Evolutionary conservation across 768 basidiomycete species (phyloP).

Genomic region (Suillus luteus): DNA sequence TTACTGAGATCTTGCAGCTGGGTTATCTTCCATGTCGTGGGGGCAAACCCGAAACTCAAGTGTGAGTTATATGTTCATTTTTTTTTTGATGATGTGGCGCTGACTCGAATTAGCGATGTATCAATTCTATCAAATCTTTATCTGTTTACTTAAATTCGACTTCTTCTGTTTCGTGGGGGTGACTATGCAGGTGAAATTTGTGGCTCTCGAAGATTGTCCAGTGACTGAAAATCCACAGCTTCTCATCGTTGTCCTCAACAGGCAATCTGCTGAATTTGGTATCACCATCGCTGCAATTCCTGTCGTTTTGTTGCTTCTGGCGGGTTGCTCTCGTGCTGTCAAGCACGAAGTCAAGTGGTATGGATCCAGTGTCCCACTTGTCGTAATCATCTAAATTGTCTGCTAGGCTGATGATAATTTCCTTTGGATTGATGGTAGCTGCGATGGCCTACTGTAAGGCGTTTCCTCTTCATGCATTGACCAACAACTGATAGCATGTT

Average conservation of each 20-base stretch:
- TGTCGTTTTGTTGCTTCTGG: constrained; percentile 66
- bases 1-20: constrained; percentile 50
- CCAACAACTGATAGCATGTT: constrained; percentile 1
- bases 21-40: constrained; percentile 90
- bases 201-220: not conserved
- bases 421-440: constrained; percentile 76
- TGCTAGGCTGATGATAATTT: constrained; percentile 68
- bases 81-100: not conserved
- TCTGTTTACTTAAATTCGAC: constrained; percentile 87
- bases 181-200: constrained; percentile 70
- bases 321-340: constrained; percentile 67
- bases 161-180: constrained; percentile 88
- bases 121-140: constrained; percentile 84
- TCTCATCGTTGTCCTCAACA: constrained; percentile 72
- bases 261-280: constrained; percentile 73
- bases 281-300: constrained; percentile 84
- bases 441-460: constrained; percentile 75
- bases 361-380: constrained; percentile 7
- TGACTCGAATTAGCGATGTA: constrained; percentile 66
- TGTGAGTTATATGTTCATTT: constrained; percentile 43
- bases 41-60: constrained; percentile 84
- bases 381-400: not conserved
- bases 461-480: constrained; percentile 8
- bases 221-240: constrained; percentile 50
- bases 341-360: constrained; percentile 82